Evolutionary conservation across 352 stramenopile genomes (phyloP), one percentile per base, ranked within the genome.

Genomic region (Thraustochytrium sp.): DNA sequence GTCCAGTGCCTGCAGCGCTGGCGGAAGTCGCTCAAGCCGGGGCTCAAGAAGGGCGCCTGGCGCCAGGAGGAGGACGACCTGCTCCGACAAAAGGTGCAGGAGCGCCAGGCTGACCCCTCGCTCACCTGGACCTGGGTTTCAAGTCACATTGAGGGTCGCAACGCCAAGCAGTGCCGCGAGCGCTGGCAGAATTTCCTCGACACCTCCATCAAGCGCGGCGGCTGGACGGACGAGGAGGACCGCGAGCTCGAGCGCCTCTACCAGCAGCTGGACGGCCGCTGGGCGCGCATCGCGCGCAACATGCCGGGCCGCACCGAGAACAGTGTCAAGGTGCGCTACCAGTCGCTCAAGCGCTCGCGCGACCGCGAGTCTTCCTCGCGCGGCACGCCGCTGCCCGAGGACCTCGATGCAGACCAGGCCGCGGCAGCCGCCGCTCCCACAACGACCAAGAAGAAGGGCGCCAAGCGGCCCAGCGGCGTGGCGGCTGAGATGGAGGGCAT

Each of bases 101-200:
- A 94, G 86, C 94, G 94, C 82, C 11, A 34, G n/a, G 48, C 36
- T 13, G 93, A 95, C 86, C 44, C 68, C 5, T 13, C 53, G 2
- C 51, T 46, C 46, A 80, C n/a, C 2, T 96, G 92, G 92, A 89
- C 89, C 0, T 89, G 92, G 72, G 94, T 96, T 63, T 91, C 92
- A 18, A 88, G 92, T 68, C 89, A 91, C 36, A 94, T 96, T 46
- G 91, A 91, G 0, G 91, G 91, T 2, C 91, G 92, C 42, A 94
- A 90, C 40, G 89, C 90, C 4, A 95, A 95, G 86, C 92, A 96
- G 86, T 96, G 92, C 82, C 90, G 92, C 53, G 92, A 96, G 85
- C 90, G 92, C 26, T 96, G 92, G 92, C 92, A 93, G 78, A 95
- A 96, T 84, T 92, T 94, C 86, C 76, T 96, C 51, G 90, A 94